A percentile compares a stretch with the other conserved stretches of the same genome.
These are phyloP conservation scores for Nigrograna mackinnonii DNA, from an alignment of 2,329 filamentous ascomycete species.

Conservation along the genomic window DNA sequence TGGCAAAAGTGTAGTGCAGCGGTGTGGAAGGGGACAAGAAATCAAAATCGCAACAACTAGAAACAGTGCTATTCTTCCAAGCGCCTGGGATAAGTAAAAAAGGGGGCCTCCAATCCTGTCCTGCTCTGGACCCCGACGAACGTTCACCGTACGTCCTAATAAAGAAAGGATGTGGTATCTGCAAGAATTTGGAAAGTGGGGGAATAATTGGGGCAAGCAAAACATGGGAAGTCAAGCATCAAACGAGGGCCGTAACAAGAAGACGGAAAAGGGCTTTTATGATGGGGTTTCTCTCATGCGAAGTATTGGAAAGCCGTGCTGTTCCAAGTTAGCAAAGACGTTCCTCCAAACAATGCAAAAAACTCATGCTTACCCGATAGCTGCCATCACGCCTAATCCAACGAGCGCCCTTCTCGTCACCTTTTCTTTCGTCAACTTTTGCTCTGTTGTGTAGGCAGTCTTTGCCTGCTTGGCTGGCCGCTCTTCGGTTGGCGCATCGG, in stretches of 20 bases:
- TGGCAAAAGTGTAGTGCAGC: no score
- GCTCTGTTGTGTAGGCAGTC: slow-evolving; percentile 60
- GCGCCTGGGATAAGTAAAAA: no score
- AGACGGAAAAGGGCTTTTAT: not conserved
- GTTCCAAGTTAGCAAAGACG: slow-evolving; percentile 15
- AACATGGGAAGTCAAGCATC: no score
- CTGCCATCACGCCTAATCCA: slow-evolving; percentile 83
- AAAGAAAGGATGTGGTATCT: not conserved
- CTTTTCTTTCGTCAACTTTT: slow-evolving; percentile 81
- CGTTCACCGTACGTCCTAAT: not conserved
- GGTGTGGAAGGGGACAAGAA: no score
- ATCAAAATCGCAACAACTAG: no score
- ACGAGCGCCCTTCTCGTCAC: slow-evolving; percentile 84
- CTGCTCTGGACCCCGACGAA: no score
- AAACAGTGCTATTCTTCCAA: no score
- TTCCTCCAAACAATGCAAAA: not conserved
- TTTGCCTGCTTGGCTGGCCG: slow-evolving; percentile 74
- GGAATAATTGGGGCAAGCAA: no score
- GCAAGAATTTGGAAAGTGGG: not conserved
- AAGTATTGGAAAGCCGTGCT: slow-evolving; percentile 36
- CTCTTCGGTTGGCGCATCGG: slow-evolving; percentile 43
- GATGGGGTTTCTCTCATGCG: slow-evolving; percentile 4
- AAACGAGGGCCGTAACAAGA: no score
- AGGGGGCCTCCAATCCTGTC: not conserved
- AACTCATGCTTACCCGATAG: slow-evolving; percentile 79